Evolutionary conservation across 768 basidiomycete species (phyloP).

Genomic region (Tylopilus intermedius): DNA sequence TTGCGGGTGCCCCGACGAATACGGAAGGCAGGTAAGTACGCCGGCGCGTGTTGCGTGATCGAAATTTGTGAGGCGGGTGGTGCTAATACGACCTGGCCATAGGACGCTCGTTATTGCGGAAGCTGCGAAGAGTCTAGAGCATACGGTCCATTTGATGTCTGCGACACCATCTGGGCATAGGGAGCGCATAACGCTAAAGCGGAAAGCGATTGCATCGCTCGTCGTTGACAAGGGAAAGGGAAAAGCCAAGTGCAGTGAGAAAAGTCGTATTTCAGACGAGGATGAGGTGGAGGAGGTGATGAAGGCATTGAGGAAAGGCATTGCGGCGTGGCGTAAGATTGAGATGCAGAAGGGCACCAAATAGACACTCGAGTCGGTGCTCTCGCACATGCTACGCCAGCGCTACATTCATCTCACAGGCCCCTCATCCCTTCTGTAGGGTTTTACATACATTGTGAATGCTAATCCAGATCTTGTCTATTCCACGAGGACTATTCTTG

Average conservation of each 20-base stretch:
- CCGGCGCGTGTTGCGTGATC: neutral
- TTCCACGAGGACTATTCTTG: too few species aligned
- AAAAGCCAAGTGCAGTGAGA: neutral
- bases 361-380: neutral
- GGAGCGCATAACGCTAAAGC: constrained; percentile 29
- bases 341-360: neutral
- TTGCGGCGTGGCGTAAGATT: constrained; percentile 7
- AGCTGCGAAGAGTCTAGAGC: constrained; percentile 46
- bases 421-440: too few species aligned
- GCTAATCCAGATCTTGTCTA: too few species aligned
- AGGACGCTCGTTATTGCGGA: constrained; percentile 41
- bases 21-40: constrained; percentile 22
- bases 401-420: too few species aligned
- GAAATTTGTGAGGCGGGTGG: too few species aligned
- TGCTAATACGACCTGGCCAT: neutral
- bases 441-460: too few species aligned
- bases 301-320: constrained; percentile 1
- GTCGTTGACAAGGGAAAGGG: neutral
- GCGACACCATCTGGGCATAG: constrained; percentile 49
- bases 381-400: too few species aligned
- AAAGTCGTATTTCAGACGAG: neutral
- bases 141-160: constrained; percentile 43
- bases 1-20: constrained; percentile 12
- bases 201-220: constrained; percentile 35
- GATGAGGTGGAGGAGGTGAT: constrained; percentile 14